Evolutionary conservation across 352 stramenopile genomes (phyloP), one percentile per base, ranked within the genome.

Genomic region (Blastocystis sp.): DNA sequence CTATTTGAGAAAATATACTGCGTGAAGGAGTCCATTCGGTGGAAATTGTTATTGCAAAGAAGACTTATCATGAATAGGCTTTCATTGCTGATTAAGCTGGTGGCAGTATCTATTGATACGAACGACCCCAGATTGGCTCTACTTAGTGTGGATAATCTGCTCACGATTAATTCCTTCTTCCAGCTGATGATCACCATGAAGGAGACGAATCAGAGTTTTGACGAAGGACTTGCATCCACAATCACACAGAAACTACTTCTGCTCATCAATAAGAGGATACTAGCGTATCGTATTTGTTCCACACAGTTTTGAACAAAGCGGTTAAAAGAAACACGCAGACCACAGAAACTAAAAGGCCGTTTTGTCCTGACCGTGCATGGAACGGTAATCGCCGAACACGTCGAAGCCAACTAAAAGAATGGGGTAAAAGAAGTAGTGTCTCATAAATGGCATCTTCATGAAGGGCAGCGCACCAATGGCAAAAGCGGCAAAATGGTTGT

Each of bases 401-500:
- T 81, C 71, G 21, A 81, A 43, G 28, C 71, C 71, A 7, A 65
- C 19, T 17, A 81, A n/a, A 41, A 81, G 21, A 21, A 81, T 19
- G n/a, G 71, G 23, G 40, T 81, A 81, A 23, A 43, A 23, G 59
- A 65, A 45, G 52, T 81, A 81, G 38, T 23, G 71, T 40, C 52
- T 23, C 45, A 81, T 66, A 41, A 66, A 66, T 9, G 40, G 56
- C 21, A 81, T 34, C 38, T 81, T 81, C 23, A 81, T 43, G 40
- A 81, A 81, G 19, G 71, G 71, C 11, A 81, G 52, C 19, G 62
- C 21, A 43, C 45, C 71, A 11, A 81, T n/a, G 5, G 45, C 43
- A 23, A 34, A 64, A 34, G 45, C 71, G 43, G 45, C 40, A 11
- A 81, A 14, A n/a, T 81, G 65, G 71, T 81, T 81, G 59, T 81